Conservation (phyloP, 164 flowering plant genomes). For the Tinospora cordifolia region DNA sequence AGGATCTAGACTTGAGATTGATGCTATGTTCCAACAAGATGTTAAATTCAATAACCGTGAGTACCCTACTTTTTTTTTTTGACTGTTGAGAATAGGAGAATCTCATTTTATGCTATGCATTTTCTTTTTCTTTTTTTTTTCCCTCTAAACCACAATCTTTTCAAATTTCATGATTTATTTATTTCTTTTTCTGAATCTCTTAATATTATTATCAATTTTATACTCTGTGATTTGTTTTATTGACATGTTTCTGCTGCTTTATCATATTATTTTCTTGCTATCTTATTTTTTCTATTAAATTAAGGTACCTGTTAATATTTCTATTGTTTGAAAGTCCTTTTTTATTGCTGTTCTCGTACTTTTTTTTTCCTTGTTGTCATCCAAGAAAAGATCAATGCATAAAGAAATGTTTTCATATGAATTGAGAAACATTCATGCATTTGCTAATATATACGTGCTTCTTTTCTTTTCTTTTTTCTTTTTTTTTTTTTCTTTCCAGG, state of each 20-base stretch:
- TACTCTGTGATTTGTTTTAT: neutral
- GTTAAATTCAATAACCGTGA: conserved; percentile 24
- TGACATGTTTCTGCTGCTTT: neutral
- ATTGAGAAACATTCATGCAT: neutral
- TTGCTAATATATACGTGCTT: conserved; percentile 4
- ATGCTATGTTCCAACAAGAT: conserved; percentile 37
- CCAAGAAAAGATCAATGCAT: neutral
- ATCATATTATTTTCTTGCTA: neutral
- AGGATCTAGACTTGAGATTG: conserved; percentile 50
- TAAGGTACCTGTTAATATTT: neutral
- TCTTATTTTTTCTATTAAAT: neutral
- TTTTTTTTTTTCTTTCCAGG: conserved; percentile 34
- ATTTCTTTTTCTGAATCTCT: neutral
- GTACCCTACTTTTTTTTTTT: conserved; percentile 12
- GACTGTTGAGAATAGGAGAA: neutral
- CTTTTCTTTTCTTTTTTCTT: no score
- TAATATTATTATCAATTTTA: neutral
- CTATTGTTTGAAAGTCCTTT: neutral
- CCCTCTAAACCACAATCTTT: no score
- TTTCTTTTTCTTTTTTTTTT: no score
- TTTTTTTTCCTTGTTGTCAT: neutral
- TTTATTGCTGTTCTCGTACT: neutral
- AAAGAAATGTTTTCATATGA: neutral
- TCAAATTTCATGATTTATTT: neutral
- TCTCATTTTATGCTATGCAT: no score